Percentiles rank a stretch among this genome's conserved stretches.
Evolutionary conservation across 495 filamentous ascomycete genomes (phyloP).

Genomic region (Articulospora tetracladia): DNA sequence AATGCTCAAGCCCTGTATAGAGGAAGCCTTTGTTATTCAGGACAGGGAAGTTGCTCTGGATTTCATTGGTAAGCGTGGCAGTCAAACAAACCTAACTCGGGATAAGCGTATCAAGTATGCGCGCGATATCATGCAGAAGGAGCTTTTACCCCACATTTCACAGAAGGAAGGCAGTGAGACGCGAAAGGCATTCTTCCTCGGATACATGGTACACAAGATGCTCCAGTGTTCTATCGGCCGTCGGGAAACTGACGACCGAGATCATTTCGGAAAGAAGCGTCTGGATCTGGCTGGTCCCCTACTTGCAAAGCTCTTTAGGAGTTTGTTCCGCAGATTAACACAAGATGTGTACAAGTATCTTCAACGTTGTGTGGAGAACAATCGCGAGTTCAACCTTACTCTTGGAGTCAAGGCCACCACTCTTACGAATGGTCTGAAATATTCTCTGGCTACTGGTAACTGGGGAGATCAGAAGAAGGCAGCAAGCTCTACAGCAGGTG

Average conservation of each 20-base stretch:
- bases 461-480: constrained; percentile 99
- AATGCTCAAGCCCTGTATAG: constrained; percentile 92
- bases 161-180: constrained; percentile 96
- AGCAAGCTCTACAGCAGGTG: constrained; percentile 86
- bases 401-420: constrained; percentile 88
- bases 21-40: constrained; percentile 94
- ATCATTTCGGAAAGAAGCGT: constrained; percentile 99
- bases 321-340: constrained; percentile 79
- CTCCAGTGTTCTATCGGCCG: constrained; percentile 88
- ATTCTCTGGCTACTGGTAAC: constrained; percentile 97
- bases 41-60: constrained; percentile 94
- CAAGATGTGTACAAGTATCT: constrained; percentile 86
- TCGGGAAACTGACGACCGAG: constrained; percentile 90
- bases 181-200: constrained; percentile 95
- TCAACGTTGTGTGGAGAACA: constrained; percentile 84
- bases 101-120: constrained; percentile 89
- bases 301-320: constrained; percentile 87
- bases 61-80: constrained; percentile 89
- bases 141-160: constrained; percentile 93
- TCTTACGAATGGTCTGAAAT: constrained; percentile 89
- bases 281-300: constrained; percentile 93
- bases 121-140: constrained; percentile 91
- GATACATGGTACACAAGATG: constrained; percentile 96
- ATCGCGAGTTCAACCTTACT: constrained; percentile 81
- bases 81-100: constrained; percentile 67